Base-by-base conservation (phyloP, 2,329 filamentous ascomycete species). In the Chaetomiaceae sp. region DNA sequence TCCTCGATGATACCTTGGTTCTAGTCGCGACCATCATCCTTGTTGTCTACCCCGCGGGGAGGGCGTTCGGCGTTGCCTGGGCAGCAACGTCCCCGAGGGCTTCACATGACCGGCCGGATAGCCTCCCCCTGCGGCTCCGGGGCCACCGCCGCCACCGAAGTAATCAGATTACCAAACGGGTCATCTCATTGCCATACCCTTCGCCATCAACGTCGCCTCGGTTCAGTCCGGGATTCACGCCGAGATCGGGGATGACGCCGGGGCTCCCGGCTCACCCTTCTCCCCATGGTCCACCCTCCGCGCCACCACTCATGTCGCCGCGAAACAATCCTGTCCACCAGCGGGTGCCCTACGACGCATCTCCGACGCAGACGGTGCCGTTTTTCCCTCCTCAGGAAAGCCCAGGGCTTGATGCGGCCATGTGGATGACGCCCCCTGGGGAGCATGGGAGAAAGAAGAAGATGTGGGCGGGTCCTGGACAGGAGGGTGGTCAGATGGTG, bases 1-100 rank as follows among this genome's bases (percentile, higher is more conserved):
- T 74, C 7, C 59, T 74, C 37, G 66, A 71, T 57, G 71, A 72
- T 38, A 60, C 65, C n/a, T 41, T 73, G 3, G 68, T 73, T 8
- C 62, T 75, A 14, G 34, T 70, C 3, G 62, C 66, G 8, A 62
- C 62, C 39, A 48, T 67, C 7, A 58, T 73, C 10, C 56, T 75
- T 6, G 65, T 66, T 2, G 44, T 64, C 1, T 62, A 68, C 25
- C 68, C 71, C 3, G 71, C 70, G 0, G 72, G 71, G 0, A 55
- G 58, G 6, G 68, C 67, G 0, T 74, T 75, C 43, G 67, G 69
- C 3, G 49, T 55, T 1, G 65, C 69, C 4, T 74, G 73, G 71
- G 60, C 61, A n/a, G 56, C 65, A 13, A 73, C 70, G 2, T 69
- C 69, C 2, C 66, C 70, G 31, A 16, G 17, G 21, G 42, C 25